Evolutionary conservation across 2,329 filamentous ascomycete genomes (phyloP).

Genomic region (Penicillium hordei): DNA sequence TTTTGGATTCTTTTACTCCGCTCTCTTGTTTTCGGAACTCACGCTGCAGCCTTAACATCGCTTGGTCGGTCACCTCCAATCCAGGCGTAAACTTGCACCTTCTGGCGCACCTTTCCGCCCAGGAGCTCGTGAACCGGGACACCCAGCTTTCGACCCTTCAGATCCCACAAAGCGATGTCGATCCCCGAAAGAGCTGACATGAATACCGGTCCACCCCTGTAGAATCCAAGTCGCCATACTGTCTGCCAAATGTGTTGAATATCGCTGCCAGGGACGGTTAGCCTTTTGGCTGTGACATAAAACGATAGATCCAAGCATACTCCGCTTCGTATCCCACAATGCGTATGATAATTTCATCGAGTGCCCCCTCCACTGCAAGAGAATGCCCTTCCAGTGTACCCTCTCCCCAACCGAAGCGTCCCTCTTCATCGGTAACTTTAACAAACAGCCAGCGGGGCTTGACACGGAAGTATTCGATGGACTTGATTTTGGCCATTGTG

Average conservation of each 20-base stretch:
- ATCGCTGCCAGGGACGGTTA: slow-evolving; percentile 51
- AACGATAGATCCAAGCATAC: slow-evolving; percentile 43
- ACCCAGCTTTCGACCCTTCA: slow-evolving; percentile 65
- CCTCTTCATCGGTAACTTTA: slow-evolving; percentile 70
- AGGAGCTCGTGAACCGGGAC: slow-evolving; percentile 73
- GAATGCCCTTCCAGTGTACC: slow-evolving; percentile 73
- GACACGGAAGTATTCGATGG: slow-evolving; percentile 72
- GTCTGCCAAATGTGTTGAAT: slow-evolving; percentile 82
- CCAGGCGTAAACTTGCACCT: slow-evolving; percentile 73
- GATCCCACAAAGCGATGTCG: slow-evolving; percentile 77
- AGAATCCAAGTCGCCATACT: slow-evolving; percentile 70
- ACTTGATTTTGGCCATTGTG: slow-evolving; percentile 63
- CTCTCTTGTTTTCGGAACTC: not conserved
- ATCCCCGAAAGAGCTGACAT: slow-evolving; percentile 77
- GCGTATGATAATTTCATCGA: slow-evolving; percentile 64
- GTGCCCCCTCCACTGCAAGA: slow-evolving; percentile 70
- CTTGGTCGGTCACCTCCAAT: slow-evolving; percentile 71
- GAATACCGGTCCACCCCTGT: slow-evolving; percentile 74
- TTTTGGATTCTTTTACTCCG: not conserved
- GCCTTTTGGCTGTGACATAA: not conserved
- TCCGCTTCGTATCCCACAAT: slow-evolving; percentile 69
- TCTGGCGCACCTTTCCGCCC: slow-evolving; percentile 70
- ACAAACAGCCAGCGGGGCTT: slow-evolving; percentile 77
- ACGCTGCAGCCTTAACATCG: slow-evolving; percentile 62
- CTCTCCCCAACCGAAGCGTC: slow-evolving; percentile 70